These are phyloP conservation scores for Apiospora malaysiana DNA, from an alignment of 2,329 filamentous ascomycete genomes.

Conservation along the genomic window DNA sequence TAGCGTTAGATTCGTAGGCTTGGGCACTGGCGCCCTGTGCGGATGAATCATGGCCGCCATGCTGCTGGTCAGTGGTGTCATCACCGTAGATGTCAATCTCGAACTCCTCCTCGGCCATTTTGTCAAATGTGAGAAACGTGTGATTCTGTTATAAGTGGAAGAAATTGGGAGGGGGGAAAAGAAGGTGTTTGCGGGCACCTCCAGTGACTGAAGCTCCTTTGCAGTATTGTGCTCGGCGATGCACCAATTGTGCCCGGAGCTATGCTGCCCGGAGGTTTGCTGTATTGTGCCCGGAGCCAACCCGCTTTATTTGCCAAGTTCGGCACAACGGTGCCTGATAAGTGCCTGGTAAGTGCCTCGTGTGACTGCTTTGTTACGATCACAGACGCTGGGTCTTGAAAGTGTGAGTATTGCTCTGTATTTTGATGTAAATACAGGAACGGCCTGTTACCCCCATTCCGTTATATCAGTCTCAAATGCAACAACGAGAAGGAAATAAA, in stretches of 20 bases:
- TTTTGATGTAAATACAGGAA: slow-evolving; percentile 49
- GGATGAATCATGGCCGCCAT: slow-evolving; percentile 30
- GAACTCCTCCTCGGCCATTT: slow-evolving; percentile 73
- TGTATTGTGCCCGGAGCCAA: neutral
- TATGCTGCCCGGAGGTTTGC: too few species aligned
- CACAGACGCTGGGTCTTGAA: slow-evolving; percentile 28
- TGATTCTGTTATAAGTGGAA: neutral
- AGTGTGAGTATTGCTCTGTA: slow-evolving; percentile 40
- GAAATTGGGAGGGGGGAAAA: neutral
- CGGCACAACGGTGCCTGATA: neutral
- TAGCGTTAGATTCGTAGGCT: slow-evolving; percentile 44
- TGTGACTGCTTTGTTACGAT: neutral
- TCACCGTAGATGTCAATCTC: slow-evolving; percentile 77
- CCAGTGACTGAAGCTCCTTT: neutral
- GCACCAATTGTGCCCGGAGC: neutral
- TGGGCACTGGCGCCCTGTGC: slow-evolving; percentile 46
- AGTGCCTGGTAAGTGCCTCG: neutral
- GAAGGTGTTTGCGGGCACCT: neutral
- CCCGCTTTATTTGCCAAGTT: neutral
- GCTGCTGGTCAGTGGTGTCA: slow-evolving; percentile 52
- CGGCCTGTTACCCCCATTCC: slow-evolving; percentile 43
- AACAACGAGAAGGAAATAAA: slow-evolving; percentile 2
- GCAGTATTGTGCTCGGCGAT: neutral
- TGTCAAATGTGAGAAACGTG: slow-evolving; percentile 28
- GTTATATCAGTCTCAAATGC: slow-evolving; percentile 43